Evolutionary conservation across 139 green algal species (phyloP).

Genomic region (Marvania coccoides): DNA sequence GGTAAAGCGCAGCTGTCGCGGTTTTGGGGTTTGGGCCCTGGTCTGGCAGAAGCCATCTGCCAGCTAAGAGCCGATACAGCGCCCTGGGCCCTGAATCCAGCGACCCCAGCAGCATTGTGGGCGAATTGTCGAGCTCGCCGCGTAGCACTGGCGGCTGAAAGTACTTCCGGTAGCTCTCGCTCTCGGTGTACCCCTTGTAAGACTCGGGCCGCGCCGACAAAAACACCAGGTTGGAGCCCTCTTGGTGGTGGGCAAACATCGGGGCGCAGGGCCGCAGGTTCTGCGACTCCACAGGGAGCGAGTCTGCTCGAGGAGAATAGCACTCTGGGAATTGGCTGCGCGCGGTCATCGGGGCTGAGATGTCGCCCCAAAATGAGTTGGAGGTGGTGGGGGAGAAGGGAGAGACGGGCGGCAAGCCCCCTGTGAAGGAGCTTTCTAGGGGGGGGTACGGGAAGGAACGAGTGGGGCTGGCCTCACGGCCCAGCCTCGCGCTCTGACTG

Average conservation of each 20-base stretch:
- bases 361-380: too few relatives aligned
- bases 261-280: not conserved
- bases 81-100: constrained; percentile 30
- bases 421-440: too few relatives aligned
- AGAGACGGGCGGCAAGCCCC: too few relatives aligned
- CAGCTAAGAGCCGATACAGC: constrained; percentile 1
- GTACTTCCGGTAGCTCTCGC: constrained; percentile 32
- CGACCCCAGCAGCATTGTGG: constrained; percentile 49
- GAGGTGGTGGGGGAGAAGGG: too few relatives aligned
- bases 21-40: not conserved
- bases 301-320: too few relatives aligned
- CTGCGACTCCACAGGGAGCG: too few relatives aligned
- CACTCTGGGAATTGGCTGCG: too few relatives aligned
- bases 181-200: constrained; percentile 41
- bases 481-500: too few relatives aligned
- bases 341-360: too few relatives aligned
- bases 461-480: too few relatives aligned
- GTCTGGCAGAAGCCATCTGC: not conserved
- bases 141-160: constrained; percentile 40
- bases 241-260: constrained; percentile 20
- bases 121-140: constrained; percentile 31
- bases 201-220: constrained; percentile 50
- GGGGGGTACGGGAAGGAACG: too few relatives aligned
- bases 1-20: constrained; percentile 18
- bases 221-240: constrained; percentile 46